Conservation (phyloP, 2,329 filamentous ascomycete species). For the Bipolaris cookei region DNA sequence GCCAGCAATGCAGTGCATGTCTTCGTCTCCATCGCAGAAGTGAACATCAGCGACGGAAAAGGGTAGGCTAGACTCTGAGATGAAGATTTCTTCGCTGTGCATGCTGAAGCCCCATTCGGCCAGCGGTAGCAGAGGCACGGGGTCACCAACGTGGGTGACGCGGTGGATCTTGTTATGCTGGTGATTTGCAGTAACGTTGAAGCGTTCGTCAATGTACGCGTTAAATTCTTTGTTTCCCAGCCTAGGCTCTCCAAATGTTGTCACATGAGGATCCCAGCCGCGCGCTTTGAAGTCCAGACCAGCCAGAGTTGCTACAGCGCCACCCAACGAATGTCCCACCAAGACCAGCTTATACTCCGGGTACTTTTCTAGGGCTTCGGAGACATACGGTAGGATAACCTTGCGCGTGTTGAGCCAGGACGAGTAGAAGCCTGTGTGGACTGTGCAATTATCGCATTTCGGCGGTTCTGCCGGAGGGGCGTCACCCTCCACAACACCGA, state of each 20-base stretch:
- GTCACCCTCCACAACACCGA: constrained; percentile 19
- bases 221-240: constrained; percentile 63
- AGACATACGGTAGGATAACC: constrained; percentile 71
- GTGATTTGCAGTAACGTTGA: constrained; percentile 45
- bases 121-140: constrained; percentile 84
- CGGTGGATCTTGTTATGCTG: constrained; percentile 65
- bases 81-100: constrained; percentile 88
- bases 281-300: constrained; percentile 78
- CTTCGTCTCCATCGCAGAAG: constrained; percentile 73
- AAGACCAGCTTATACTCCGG: constrained; percentile 77
- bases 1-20: constrained; percentile 73
- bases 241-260: constrained; percentile 89
- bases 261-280: constrained; percentile 79
- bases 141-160: constrained; percentile 85
- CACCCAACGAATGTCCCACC: constrained; percentile 90
- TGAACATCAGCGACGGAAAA: constrained; percentile 72
- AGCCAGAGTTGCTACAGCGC: constrained; percentile 87
- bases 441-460: constrained; percentile 83
- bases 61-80: constrained; percentile 72
- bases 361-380: constrained; percentile 64
- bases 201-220: constrained; percentile 61
- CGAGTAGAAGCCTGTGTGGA: constrained; percentile 86
- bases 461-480: constrained; percentile 49
- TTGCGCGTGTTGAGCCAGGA: constrained; percentile 81
- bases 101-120: constrained; percentile 85